These are phyloP conservation scores for Geranium brycei DNA, from an alignment of 345 rosid genomes.

Conservation along the genomic window DNA sequence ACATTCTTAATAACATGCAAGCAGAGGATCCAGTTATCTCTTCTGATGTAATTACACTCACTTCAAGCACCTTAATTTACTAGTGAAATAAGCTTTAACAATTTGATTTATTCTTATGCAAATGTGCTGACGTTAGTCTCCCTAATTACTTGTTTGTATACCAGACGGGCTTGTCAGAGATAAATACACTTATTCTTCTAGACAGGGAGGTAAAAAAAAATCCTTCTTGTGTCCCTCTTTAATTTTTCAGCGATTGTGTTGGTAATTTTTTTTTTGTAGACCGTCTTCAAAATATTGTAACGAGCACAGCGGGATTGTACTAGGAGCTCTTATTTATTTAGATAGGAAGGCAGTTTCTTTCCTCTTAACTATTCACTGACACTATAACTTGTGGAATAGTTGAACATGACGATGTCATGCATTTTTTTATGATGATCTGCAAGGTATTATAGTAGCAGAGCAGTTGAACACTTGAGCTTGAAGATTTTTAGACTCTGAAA, in stretches of 20 bases:
- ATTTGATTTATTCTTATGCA: background rate
- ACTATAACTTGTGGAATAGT: background rate
- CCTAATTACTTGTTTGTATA: slow-evolving; percentile 7
- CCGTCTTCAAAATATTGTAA: background rate
- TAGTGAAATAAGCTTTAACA: background rate
- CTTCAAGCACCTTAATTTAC: too few relatives aligned
- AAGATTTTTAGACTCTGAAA: background rate
- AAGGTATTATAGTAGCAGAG: background rate
- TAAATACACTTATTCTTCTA: slow-evolving; percentile 70
- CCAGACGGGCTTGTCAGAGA: slow-evolving; percentile 70
- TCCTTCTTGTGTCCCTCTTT: background rate
- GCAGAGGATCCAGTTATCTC: slow-evolving; percentile 77
- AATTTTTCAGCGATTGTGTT: background rate
- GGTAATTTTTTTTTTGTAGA: background rate
- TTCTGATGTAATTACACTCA: slow-evolving; percentile 49
- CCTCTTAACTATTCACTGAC: background rate
- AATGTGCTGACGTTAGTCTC: background rate
- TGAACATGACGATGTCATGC: background rate
- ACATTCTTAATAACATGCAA: slow-evolving; percentile 78
- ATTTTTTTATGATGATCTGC: background rate
- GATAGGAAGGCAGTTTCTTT: background rate
- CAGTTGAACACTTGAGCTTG: background rate
- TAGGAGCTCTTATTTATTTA: background rate
- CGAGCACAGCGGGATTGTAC: background rate
- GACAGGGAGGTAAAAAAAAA: slow-evolving; percentile 43